Evolutionary conservation across 257 asterid genomes (phyloP).

Genomic region (Pogostemon cablin): DNA sequence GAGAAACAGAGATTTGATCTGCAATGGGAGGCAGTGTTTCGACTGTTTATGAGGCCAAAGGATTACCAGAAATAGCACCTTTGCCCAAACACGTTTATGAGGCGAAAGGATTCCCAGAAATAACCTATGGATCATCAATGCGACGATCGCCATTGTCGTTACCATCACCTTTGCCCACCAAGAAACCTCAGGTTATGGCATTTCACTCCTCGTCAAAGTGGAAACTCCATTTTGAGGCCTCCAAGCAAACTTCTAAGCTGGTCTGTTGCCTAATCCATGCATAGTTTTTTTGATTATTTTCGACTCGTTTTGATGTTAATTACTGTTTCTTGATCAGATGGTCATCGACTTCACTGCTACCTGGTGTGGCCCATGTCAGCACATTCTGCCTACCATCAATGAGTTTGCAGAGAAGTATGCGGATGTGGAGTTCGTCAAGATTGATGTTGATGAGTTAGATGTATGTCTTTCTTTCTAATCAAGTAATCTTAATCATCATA

Average conservation of each 20-base stretch:
- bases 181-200: constrained; percentile 47
- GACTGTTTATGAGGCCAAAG: constrained; percentile 19
- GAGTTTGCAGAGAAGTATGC: constrained; percentile 58
- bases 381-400: constrained; percentile 52
- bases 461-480: constrained; percentile 40
- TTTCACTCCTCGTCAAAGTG: constrained; percentile 60
- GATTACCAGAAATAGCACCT: not conserved
- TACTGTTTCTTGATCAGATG: constrained; percentile 42
- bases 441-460: constrained; percentile 66
- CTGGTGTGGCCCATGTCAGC: constrained; percentile 80
- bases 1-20: too few species aligned
- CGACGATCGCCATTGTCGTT: not conserved
- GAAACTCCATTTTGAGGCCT: constrained; percentile 58
- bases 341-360: constrained; percentile 75
- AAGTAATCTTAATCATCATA: not conserved
- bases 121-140: not conserved
- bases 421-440: constrained; percentile 72
- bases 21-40: constrained; percentile 50
- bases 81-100: too few species aligned
- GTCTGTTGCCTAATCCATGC: constrained; percentile 31
- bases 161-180: constrained; percentile 26
- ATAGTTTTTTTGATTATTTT: not conserved
- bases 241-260: constrained; percentile 61
- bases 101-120: not conserved
- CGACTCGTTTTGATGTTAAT: not conserved